Percentiles rank a stretch among this genome's conserved stretches.
Evolutionary conservation across 1,284 basidiomycete genomes (phyloP).

Genomic region (Puccinia coronata): DNA sequence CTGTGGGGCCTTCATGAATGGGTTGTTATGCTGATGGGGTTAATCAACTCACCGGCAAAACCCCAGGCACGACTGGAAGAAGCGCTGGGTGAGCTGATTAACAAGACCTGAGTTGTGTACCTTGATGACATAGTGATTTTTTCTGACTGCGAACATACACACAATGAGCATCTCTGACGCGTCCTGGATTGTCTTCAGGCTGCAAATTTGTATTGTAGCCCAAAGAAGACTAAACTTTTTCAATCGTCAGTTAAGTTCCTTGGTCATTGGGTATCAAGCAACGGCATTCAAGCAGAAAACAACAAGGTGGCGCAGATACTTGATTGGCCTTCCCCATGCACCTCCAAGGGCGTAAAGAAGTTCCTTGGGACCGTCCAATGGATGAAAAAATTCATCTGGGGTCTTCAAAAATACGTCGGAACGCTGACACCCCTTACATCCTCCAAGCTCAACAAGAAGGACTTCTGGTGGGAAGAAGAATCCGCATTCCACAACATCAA

Average conservation of each 20-base stretch:
- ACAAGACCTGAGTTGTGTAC: too few relatives aligned
- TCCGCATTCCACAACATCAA: background rate
- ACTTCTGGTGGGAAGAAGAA: slow-evolving; percentile 8
- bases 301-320: background rate
- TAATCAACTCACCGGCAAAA: slow-evolving; percentile 60
- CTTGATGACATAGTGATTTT: too few relatives aligned
- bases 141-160: background rate
- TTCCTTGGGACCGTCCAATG: too few relatives aligned
- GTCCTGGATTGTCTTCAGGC: background rate
- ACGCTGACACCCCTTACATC: background rate
- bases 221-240: too few relatives aligned
- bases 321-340: too few relatives aligned
- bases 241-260: background rate
- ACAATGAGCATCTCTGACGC: background rate
- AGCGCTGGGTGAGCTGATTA: too few relatives aligned
- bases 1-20: slow-evolving; percentile 60
- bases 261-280: background rate
- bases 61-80: slow-evolving; percentile 47
- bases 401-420: background rate
- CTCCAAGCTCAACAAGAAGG: background rate
- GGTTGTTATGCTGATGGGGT: slow-evolving; percentile 61
- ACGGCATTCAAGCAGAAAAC: background rate
- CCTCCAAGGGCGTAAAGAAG: too few relatives aligned
- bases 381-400: too few relatives aligned
- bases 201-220: slow-evolving; percentile 11